phyloP scores from a whole-genome alignment of 2,329 filamentous ascomycete species.

The Incumbomyces delicatus region DNA sequence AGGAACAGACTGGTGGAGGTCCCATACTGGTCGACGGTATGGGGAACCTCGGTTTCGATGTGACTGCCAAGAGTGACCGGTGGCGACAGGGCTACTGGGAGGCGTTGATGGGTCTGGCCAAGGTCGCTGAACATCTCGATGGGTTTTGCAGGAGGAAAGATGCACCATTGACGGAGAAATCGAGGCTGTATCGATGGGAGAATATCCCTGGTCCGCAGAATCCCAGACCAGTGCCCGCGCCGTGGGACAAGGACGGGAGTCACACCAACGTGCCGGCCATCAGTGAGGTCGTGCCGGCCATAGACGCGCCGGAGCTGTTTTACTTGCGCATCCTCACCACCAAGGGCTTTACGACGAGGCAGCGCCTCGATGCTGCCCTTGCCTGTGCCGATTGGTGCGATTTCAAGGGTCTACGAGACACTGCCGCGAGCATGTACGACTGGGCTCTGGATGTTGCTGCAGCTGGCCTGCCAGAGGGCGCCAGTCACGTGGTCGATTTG shows the following conservation, averaged over 20 bases:
- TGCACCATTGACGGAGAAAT: constrained; percentile 28
- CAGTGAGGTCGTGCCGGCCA: constrained; percentile 63
- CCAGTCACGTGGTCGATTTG: constrained; percentile 43
- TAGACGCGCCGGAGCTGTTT: constrained; percentile 60
- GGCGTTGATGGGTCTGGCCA: constrained; percentile 65
- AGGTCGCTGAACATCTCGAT: constrained; percentile 70
- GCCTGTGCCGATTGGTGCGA: constrained; percentile 79
- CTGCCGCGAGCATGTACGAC: constrained; percentile 61
- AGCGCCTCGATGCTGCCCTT: constrained; percentile 71
- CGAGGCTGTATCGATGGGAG: constrained; percentile 53
- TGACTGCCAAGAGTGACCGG: constrained; percentile 64
- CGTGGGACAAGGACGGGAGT: constrained; percentile 43
- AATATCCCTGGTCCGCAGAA: constrained; percentile 76
- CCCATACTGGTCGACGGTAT: constrained; percentile 42
- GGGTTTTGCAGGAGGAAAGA: constrained; percentile 58
- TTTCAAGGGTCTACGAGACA: constrained; percentile 57
- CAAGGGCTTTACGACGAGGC: constrained; percentile 64
- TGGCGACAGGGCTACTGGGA: constrained; percentile 85
- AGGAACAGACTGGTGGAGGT: constrained; percentile 31
- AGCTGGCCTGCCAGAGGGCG: constrained; percentile 36
- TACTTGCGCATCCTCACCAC: constrained; percentile 78
- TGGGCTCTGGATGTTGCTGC: constrained; percentile 69
- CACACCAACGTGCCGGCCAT: constrained; percentile 51
- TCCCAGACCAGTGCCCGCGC: constrained; percentile 64
- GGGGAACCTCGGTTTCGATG: constrained; percentile 50